Conservation (phyloP, 2,329 filamentous ascomycete species). For the Claviceps sp. region DNA sequence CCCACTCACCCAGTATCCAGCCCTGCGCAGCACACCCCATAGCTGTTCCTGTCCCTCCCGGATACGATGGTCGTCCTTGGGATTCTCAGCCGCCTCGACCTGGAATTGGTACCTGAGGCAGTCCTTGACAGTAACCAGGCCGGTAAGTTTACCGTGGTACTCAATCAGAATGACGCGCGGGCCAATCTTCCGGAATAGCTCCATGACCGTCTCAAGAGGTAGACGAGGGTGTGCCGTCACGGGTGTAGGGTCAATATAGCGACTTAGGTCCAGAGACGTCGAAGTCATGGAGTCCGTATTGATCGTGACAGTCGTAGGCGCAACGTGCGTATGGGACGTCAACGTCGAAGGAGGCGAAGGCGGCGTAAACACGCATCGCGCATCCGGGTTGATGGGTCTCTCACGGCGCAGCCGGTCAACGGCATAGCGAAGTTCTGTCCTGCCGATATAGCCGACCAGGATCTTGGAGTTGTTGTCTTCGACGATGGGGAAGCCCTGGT, state of each 20-base stretch:
- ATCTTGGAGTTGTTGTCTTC: constrained; percentile 57
- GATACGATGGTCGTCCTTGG: constrained; percentile 42
- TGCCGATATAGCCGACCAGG: constrained; percentile 81
- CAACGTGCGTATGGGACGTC: constrained; percentile 22
- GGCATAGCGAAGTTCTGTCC: constrained; percentile 83
- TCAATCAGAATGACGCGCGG: constrained; percentile 88
- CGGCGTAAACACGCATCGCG: constrained; percentile 58
- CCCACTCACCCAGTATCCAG: constrained; percentile 45
- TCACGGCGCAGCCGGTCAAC: constrained; percentile 66
- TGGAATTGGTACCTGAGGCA: constrained; percentile 97
- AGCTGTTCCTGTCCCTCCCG: constrained; percentile 49
- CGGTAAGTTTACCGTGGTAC: constrained; percentile 68
- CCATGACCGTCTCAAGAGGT: constrained; percentile 93
- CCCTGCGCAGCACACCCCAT: constrained; percentile 43
- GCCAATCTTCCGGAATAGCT: constrained; percentile 95
- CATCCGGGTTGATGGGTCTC: constrained; percentile 48
- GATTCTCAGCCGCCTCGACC: constrained; percentile 73
- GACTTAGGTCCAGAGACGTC: constrained; percentile 61
- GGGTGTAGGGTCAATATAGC: constrained; percentile 80
- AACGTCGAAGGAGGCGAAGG: constrained; percentile 21
- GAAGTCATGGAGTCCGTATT: constrained; percentile 42
- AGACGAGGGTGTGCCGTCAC: constrained; percentile 83
- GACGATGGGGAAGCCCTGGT: constrained; percentile 87
- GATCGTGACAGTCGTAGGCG: constrained; percentile 38
- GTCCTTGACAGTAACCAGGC: constrained; percentile 91